These are phyloP conservation scores for Clathrospora elynae DNA, from an alignment of 2,329 filamentous ascomycete genomes.

Conservation along the genomic window DNA sequence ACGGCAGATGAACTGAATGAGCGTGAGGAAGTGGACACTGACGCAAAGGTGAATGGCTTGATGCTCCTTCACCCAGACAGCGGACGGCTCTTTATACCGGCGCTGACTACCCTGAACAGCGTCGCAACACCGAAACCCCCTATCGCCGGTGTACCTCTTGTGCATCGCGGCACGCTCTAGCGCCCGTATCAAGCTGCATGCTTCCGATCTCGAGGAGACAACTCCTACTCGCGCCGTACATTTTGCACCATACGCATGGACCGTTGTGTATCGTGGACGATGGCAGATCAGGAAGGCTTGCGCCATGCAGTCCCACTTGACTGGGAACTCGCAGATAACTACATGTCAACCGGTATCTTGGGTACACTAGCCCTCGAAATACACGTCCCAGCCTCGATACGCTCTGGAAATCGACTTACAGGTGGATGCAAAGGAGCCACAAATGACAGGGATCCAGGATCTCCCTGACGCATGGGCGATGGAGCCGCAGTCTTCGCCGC, in stretches of 20 bases:
- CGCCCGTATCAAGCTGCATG: slow-evolving; percentile 18
- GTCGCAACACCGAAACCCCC: slow-evolving; percentile 4
- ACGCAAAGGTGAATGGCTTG: neutral
- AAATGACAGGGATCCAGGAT: slow-evolving; percentile 1
- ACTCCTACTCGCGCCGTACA: slow-evolving; percentile 11
- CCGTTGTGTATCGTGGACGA: slow-evolving; percentile 9
- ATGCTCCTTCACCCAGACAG: slow-evolving; percentile 1
- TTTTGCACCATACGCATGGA: slow-evolving; percentile 11
- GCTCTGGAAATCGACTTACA: slow-evolving; percentile 2
- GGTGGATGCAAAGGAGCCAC: slow-evolving; percentile 11
- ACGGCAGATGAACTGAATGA: slow-evolving; percentile 1
- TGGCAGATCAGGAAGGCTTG: slow-evolving; percentile 5
- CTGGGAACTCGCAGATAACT: slow-evolving; percentile 8
- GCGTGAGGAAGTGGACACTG: neutral
- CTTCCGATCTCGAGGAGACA: slow-evolving; percentile 20
- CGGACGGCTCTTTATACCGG: slow-evolving; percentile 20
- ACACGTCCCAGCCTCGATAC: slow-evolving; percentile 4
- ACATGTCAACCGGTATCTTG: slow-evolving; percentile 13
- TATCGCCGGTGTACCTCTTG: slow-evolving; percentile 6
- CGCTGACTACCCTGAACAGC: slow-evolving; percentile 1
- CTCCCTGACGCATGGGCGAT: neutral
- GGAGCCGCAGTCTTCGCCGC: neutral
- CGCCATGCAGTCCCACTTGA: slow-evolving; percentile 11
- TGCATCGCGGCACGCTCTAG: slow-evolving; percentile 24
- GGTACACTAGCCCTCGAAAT: slow-evolving; percentile 7